phyloP scores from a whole-genome alignment of 768 basidiomycete genomes.

The Agrocybe praecox region DNA sequence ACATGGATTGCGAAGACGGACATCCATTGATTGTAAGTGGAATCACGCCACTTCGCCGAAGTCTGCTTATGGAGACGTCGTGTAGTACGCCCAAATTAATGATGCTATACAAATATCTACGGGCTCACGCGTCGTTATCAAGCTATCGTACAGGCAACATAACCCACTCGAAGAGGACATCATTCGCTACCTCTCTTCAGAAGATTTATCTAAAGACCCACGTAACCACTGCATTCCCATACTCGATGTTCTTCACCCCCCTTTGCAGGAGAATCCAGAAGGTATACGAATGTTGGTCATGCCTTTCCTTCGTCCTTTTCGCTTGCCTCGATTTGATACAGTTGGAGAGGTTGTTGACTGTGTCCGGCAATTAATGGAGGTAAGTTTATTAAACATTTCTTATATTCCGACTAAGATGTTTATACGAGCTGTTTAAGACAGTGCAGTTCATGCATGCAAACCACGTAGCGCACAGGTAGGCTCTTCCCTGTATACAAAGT shows the following conservation, averaged over 20 bases:
- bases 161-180: constrained; percentile 33
- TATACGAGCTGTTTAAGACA: constrained; percentile 5
- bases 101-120: background rate
- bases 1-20: constrained; percentile 6
- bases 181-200: constrained; percentile 17
- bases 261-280: constrained; percentile 16
- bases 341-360: constrained; percentile 22
- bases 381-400: background rate
- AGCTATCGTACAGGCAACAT: background rate
- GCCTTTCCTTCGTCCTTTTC: constrained; percentile 30
- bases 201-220: constrained; percentile 14
- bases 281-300: constrained; percentile 14
- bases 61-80: no score
- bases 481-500: no score
- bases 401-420: background rate
- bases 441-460: constrained; percentile 13
- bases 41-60: background rate
- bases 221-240: constrained; percentile 38
- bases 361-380: constrained; percentile 17
- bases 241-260: constrained; percentile 19
- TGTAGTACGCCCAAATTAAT: background rate
- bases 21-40: background rate
- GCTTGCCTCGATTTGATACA: constrained; percentile 22
- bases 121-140: background rate
- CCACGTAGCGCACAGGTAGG: constrained; percentile 19